phyloP scores from a whole-genome alignment of 805 yeast species.

The Yamadazyma scolyti region DNA sequence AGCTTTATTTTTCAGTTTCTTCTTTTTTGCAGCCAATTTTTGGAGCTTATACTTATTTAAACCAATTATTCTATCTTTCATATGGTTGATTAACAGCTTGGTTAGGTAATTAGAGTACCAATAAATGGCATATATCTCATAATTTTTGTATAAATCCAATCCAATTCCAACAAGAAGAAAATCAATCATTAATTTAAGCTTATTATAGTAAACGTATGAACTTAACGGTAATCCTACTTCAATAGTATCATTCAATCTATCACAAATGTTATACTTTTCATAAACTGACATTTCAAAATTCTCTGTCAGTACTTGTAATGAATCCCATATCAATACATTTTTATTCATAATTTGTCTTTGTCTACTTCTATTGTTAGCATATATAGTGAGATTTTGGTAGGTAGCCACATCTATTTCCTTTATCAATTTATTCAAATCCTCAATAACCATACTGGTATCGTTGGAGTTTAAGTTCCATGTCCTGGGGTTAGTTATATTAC shows the following conservation, averaged over 20 bases:
- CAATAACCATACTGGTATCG: conserved; percentile 6
- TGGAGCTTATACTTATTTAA: conserved; percentile 10
- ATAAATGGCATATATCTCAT: conserved; percentile 65
- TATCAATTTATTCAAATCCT: conserved; percentile 24
- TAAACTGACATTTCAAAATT: conserved; percentile 49
- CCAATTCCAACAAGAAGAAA: conserved; percentile 73
- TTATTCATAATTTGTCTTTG: conserved; percentile 69
- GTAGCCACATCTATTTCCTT: conserved; percentile 45
- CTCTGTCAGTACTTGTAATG: conserved; percentile 74
- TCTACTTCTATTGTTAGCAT: conserved; percentile 65
- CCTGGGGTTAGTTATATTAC: conserved; percentile 6
- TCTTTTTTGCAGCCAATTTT: conserved; percentile 8
- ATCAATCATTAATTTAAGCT: conserved; percentile 68
- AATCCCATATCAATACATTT: conserved; percentile 65
- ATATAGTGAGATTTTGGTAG: conserved; percentile 26
- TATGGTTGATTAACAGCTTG: conserved; percentile 37
- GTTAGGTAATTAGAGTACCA: conserved; percentile 62
- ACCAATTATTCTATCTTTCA: conserved; percentile 33
- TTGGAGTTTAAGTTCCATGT: conserved; percentile 9
- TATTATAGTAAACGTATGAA: conserved; percentile 64
- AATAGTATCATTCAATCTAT: conserved; percentile 22
- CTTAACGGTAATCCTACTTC: conserved; percentile 61
- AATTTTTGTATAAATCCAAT: conserved; percentile 64
- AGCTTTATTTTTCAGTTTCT: conserved; percentile 9
- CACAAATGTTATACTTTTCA: conserved; percentile 34